A percentile compares a stretch with the other conserved stretches of the same genome.
These are phyloP conservation scores for Gliomastix tumulicola DNA, from an alignment of 2,329 filamentous ascomycete genomes.

Conservation along the genomic window DNA sequence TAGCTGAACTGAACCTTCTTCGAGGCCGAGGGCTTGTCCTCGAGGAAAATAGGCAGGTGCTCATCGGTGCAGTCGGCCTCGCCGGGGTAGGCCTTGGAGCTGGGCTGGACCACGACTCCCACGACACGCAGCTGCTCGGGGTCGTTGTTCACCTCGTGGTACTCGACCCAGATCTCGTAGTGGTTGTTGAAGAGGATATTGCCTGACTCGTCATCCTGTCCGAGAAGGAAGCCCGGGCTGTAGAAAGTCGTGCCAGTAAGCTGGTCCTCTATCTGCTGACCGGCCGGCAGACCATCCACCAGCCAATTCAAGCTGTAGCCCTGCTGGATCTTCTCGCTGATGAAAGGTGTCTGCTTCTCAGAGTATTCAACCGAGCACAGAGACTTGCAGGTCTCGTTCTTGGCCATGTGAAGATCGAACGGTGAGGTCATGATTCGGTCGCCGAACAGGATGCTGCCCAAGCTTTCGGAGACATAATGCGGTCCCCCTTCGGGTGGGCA, in stretches of 20 bases:
- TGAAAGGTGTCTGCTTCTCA: constrained; percentile 63
- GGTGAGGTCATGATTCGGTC: constrained; percentile 97
- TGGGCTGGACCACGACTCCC: constrained; percentile 81
- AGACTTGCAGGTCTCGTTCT: constrained; percentile 80
- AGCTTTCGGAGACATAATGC: constrained; percentile 67
- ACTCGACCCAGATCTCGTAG: constrained; percentile 90
- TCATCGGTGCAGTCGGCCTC: constrained; percentile 56
- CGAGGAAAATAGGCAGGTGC: constrained; percentile 56
- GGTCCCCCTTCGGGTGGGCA: constrained; percentile 74
- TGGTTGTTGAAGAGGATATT: constrained; percentile 78
- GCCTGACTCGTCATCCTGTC: constrained; percentile 44
- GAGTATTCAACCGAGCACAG: constrained; percentile 65
- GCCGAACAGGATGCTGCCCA: constrained; percentile 95
- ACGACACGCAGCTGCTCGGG: constrained; percentile 76
- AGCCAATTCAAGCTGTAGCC: constrained; percentile 94
- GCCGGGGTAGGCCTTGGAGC: constrained; percentile 56
- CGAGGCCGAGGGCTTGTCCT: constrained; percentile 41
- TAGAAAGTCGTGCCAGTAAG: constrained; percentile 76
- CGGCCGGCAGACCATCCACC: constrained; percentile 87
- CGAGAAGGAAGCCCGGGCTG: constrained; percentile 83
- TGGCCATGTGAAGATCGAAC: constrained; percentile 78
- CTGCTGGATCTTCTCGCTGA: constrained; percentile 74
- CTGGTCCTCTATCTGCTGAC: constrained; percentile 72
- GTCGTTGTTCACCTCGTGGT: constrained; percentile 68
- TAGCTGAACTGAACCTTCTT: constrained; percentile 76